Base-by-base conservation (phyloP, 2,329 filamentous ascomycete species). In the Bretziella fagacearum region DNA sequence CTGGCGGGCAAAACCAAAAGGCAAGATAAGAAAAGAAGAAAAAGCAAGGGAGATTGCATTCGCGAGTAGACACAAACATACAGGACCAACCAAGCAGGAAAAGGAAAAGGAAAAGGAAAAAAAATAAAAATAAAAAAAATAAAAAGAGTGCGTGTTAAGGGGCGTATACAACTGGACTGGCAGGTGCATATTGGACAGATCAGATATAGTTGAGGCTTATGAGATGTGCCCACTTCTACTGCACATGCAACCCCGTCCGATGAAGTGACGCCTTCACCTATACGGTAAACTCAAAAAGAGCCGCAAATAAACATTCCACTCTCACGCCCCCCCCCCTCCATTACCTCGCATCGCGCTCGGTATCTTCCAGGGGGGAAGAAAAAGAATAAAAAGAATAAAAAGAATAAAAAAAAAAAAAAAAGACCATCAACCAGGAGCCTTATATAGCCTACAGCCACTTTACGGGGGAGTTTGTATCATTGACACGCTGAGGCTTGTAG, bases 401-500 rank as follows among this genome's bases (percentile, higher is more conserved):
- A n/a, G n/a, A n/a, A n/a, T n/a, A n/a, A n/a, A n/a, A n/a, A n/a
- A n/a, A n/a, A n/a, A n/a, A 8, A 8, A 39, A 11, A 20, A 20
- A 22, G 17, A 18, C 2, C 20, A 44, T 6, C 10, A 20, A 29
- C 10, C 39, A 27, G 4, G 22, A 10, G 11, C 35, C 8, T 20
- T 17, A 3, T 8, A 10, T 18, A 20, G 13, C n/a, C n/a, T 36
- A n/a, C n/a, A 11, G 13, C 6, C 3, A n/a, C 13, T 20, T 35
- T 49, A 49, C 17, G 17, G 32, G n/a, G n/a, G 27, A 26, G 17
- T 32, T 35, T n/a, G 27, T 23, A 15, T 33, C 32, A 25, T 30
- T 29, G 30, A 50, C 39, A 36, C 48, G 48, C 53, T 74, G 74
- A 25, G 91, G 73, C 62, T 81, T 77, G 63, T 91, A 96, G 57